phyloP scores from a whole-genome alignment of 495 filamentous ascomycete genomes.

The Immersiella caudata region DNA sequence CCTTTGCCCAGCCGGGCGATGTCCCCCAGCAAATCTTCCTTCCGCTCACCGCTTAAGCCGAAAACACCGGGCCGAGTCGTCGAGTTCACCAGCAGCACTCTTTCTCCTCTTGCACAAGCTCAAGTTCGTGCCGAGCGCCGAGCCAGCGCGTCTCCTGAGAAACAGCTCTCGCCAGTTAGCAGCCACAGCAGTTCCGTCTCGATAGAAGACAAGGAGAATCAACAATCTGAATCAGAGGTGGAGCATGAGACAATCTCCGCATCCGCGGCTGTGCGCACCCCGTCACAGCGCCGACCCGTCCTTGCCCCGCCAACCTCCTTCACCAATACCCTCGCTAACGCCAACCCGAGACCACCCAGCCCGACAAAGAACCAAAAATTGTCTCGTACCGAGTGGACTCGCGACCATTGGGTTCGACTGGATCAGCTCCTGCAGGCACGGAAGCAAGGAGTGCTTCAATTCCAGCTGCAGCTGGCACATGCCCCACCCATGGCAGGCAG shows the following conservation, averaged over 20 bases:
- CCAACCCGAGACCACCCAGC: neutral
- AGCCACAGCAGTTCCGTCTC: conserved; percentile 14
- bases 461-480: conserved; percentile 30
- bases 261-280: neutral
- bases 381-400: conserved; percentile 45
- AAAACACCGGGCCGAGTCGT: conserved; percentile 52
- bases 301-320: neutral
- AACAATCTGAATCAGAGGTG: neutral
- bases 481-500: neutral
- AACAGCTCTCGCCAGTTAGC: conserved; percentile 14
- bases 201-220: conserved; percentile 25
- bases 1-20: conserved; percentile 38
- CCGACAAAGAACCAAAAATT: conserved; percentile 23
- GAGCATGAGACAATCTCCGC: conserved; percentile 9
- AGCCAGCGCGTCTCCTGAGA: conserved; percentile 29
- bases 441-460: conserved; percentile 30
- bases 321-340: conserved; percentile 1
- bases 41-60: conserved; percentile 55
- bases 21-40: conserved; percentile 54
- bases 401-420: conserved; percentile 46
- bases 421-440: conserved; percentile 42
- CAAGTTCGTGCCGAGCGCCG: conserved; percentile 33
- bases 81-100: conserved; percentile 46
- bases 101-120: conserved; percentile 41
- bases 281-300: neutral